A percentile compares a stretch with the other conserved stretches of the same genome.
phyloP scores from a whole-genome alignment of 257 asterid species.

The Henckelia pumila region DNA sequence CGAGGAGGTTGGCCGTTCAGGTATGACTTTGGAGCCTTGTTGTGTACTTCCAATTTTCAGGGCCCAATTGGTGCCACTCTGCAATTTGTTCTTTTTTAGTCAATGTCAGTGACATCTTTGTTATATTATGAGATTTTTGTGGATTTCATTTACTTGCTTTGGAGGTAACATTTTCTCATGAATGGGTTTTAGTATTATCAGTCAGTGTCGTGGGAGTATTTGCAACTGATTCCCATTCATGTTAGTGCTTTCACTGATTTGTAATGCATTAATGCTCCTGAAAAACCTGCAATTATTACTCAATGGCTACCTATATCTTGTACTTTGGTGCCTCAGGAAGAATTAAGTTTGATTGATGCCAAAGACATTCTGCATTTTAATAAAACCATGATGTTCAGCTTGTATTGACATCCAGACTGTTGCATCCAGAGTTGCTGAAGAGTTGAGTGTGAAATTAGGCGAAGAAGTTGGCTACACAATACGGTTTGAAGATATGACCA shows the following conservation, averaged over 20 bases:
- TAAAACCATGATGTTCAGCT: constrained; percentile 15
- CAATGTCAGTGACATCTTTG: neutral
- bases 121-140: constrained; percentile 4
- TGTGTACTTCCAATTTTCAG: too few relatives aligned
- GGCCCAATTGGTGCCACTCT: neutral
- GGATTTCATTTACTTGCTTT: neutral
- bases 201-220: neutral
- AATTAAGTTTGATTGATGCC: neutral
- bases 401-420: constrained; percentile 53
- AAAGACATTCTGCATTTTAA: constrained; percentile 3
- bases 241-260: neutral
- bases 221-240: constrained; percentile 1
- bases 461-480: constrained; percentile 96
- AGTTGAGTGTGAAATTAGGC: constrained; percentile 89
- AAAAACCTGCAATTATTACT: constrained; percentile 1
- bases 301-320: neutral
- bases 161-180: neutral
- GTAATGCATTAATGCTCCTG: neutral
- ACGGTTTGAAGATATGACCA: constrained; percentile 89
- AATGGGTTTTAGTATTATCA: neutral
- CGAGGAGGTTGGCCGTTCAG: constrained; percentile 98
- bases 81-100: neutral
- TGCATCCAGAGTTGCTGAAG: constrained; percentile 88
- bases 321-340: neutral
- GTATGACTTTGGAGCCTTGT: constrained; percentile 26